Evolutionary conservation across 2,329 filamentous ascomycete genomes (phyloP).

Genomic region (Chalaropsis ovoidea): DNA sequence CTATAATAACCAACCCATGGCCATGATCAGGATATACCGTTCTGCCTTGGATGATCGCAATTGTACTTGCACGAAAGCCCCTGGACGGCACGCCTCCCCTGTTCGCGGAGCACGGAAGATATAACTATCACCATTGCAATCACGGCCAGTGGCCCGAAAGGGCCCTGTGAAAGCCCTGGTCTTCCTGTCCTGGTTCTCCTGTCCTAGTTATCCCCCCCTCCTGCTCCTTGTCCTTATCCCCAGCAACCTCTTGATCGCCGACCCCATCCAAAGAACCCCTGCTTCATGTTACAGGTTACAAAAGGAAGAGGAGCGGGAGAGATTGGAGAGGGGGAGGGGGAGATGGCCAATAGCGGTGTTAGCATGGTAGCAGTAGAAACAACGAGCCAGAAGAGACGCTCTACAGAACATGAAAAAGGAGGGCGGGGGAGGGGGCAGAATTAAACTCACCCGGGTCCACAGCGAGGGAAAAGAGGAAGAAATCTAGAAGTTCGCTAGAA

Average conservation of each 20-base stretch:
- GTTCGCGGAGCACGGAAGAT: not conserved
- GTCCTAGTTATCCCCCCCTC: not conserved
- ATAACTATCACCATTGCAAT: not conserved
- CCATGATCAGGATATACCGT: not conserved
- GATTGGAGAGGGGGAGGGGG: not conserved
- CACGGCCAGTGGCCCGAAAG: not conserved
- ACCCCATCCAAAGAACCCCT: slow-evolving; percentile 1
- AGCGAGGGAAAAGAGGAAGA: not conserved
- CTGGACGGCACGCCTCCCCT: not conserved
- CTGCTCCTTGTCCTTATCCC: not conserved
- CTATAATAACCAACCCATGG: not conserved
- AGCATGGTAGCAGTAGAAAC: not conserved
- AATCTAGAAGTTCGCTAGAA: slow-evolving; percentile 12
- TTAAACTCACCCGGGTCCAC: not conserved
- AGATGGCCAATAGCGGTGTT: not conserved
- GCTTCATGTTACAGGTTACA: slow-evolving; percentile 2
- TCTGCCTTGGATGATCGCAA: not conserved
- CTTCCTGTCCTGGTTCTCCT: too few relatives aligned
- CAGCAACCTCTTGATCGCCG: not conserved
- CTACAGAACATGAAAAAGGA: not conserved
- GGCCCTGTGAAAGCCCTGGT: not conserved
- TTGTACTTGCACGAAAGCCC: slow-evolving; percentile 3
- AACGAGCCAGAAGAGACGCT: not conserved
- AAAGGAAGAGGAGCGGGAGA: not conserved
- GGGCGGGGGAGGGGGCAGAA: not conserved